Conservation (phyloP, 2,329 filamentous ascomycete genomes). For the Penicillium brasilianum region DNA sequence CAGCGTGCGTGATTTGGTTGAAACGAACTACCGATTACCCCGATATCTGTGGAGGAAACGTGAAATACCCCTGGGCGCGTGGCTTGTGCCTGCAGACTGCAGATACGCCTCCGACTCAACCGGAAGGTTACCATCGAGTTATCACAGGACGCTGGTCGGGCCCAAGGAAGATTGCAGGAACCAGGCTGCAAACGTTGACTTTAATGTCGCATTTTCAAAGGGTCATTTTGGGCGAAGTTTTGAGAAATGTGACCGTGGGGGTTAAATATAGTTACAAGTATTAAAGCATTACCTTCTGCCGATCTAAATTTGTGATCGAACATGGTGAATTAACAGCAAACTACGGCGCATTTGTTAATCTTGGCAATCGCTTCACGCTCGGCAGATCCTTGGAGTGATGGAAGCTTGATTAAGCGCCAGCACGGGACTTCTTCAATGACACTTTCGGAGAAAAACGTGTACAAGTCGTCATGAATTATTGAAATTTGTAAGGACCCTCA, state of each 20-base stretch:
- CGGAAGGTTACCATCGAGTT: background rate
- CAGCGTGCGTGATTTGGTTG: background rate
- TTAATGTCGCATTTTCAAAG: background rate
- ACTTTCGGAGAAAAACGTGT: background rate
- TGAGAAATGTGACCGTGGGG: background rate
- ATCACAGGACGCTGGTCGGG: background rate
- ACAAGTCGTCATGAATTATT: background rate
- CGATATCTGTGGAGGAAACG: background rate
- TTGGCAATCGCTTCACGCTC: background rate
- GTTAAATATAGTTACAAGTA: background rate
- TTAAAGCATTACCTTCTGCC: background rate
- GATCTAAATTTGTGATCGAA: background rate
- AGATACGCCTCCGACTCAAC: background rate
- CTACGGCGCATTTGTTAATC: background rate
- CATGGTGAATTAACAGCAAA: background rate
- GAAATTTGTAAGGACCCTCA: background rate
- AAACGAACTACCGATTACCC: conserved; percentile 1
- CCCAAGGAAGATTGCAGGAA: background rate
- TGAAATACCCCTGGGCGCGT: background rate
- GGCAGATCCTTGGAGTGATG: background rate
- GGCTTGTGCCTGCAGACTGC: conserved; percentile 1
- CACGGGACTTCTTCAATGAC: background rate
- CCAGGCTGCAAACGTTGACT: background rate
- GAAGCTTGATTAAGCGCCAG: background rate
- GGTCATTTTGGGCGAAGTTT: background rate